Evolutionary conservation across 2,329 filamentous ascomycete genomes (phyloP).

Genomic region (Aquanectria penicillioides): DNA sequence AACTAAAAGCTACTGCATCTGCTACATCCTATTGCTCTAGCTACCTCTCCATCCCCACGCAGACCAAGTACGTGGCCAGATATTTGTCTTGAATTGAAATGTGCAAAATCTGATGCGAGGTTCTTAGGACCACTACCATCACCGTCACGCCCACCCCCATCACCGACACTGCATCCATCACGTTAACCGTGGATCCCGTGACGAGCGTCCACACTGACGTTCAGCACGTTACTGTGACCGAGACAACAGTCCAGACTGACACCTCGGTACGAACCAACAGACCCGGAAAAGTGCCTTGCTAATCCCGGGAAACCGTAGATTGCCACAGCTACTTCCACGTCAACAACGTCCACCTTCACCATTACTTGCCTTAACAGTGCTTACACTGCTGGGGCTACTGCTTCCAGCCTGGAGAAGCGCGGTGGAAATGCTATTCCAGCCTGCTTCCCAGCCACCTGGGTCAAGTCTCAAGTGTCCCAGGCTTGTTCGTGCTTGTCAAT

Average conservation of each 20-base stretch:
- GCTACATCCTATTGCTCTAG: conserved; percentile 1
- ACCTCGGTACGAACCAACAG: neutral
- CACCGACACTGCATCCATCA: neutral
- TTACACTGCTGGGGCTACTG: neutral
- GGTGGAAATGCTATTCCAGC: neutral
- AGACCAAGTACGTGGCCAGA: neutral
- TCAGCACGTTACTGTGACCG: neutral
- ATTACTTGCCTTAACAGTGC: neutral
- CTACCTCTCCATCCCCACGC: neutral
- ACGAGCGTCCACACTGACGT: neutral
- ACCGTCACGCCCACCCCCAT: neutral
- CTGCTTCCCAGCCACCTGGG: neutral
- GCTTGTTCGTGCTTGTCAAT: neutral
- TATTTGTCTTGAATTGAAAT: too few relatives aligned
- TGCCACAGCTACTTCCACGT: too few relatives aligned
- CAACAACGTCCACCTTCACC: neutral
- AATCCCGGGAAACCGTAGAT: neutral
- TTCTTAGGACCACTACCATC: neutral
- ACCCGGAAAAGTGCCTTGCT: neutral
- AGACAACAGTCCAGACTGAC: neutral
- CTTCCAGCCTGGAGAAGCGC: neutral
- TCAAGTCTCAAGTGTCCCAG: neutral
- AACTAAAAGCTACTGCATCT: neutral
- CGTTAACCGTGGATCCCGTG: neutral
- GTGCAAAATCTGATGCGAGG: neutral